Conservation (phyloP, 495 filamentous ascomycete genomes). For the Xylaria palmicola region DNA sequence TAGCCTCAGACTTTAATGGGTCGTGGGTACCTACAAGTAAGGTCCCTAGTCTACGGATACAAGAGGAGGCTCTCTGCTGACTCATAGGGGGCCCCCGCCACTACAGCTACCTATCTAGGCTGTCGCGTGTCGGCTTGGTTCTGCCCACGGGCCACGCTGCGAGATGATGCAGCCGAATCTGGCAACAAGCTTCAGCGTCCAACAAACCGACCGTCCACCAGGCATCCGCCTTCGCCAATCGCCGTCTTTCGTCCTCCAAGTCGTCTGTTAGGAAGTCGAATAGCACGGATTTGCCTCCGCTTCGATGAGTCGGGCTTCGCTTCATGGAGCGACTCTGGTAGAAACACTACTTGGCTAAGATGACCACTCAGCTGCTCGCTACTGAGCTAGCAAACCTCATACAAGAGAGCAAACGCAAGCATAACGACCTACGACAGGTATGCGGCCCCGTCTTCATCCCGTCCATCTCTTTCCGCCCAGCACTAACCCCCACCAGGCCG, state of each 20-base stretch:
- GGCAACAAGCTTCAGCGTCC: slow-evolving; percentile 26
- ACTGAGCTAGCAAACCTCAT: slow-evolving; percentile 89
- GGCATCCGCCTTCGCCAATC: background rate
- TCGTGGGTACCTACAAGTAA: too few species aligned
- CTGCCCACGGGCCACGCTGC: too few species aligned
- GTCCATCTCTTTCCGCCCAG: background rate
- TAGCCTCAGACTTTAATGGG: too few species aligned
- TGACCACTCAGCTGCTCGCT: slow-evolving; percentile 90
- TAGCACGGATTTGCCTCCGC: background rate
- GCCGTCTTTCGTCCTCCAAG: background rate
- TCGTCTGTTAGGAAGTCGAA: background rate
- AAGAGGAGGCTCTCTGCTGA: too few species aligned
- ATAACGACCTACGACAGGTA: slow-evolving; percentile 83
- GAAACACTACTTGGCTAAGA: slow-evolving; percentile 49
- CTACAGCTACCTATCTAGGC: too few species aligned
- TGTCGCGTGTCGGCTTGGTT: too few species aligned
- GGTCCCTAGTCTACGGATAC: too few species aligned
- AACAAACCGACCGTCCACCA: slow-evolving; percentile 8
- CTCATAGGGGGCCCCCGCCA: too few species aligned
- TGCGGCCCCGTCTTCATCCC: slow-evolving; percentile 19
- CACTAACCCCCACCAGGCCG: slow-evolving; percentile 58
- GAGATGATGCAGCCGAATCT: slow-evolving; percentile 29
- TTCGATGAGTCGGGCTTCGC: background rate
- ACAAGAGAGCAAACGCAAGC: slow-evolving; percentile 92
- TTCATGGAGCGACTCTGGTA: slow-evolving; percentile 26